phyloP scores from a whole-genome alignment of 1,284 basidiomycete genomes.

The Leccinum subrobustum region DNA sequence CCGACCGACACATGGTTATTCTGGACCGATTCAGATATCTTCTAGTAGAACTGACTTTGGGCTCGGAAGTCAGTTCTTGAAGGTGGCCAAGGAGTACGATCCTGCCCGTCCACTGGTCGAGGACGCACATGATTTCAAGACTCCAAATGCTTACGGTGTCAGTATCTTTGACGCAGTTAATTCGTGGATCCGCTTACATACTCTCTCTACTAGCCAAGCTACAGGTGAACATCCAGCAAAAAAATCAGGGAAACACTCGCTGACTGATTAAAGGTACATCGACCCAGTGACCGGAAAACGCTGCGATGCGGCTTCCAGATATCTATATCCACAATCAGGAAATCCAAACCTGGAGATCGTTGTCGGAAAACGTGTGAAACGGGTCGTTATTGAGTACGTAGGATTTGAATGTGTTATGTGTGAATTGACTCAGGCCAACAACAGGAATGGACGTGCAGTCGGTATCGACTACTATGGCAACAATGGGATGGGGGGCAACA shows the following conservation, averaged over 20 bases:
- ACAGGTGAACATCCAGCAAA: constrained; percentile 5
- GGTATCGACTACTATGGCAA: constrained; percentile 3
- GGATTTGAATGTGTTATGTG: background rate
- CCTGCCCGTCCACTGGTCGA: constrained; percentile 37
- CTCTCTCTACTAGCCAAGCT: constrained; percentile 1
- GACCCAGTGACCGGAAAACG: constrained; percentile 50
- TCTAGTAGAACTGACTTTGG: constrained; percentile 37
- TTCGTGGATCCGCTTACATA: background rate
- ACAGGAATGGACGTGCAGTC: constrained; percentile 6
- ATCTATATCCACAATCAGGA: constrained; percentile 50
- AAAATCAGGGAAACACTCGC: background rate
- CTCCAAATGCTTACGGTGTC: constrained; percentile 46
- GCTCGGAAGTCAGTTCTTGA: constrained; percentile 46
- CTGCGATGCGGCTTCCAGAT: constrained; percentile 57
- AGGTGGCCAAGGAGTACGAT: constrained; percentile 44
- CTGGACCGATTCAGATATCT: constrained; percentile 55
- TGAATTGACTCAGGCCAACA: background rate
- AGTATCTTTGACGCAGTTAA: constrained; percentile 16
- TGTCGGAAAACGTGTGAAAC: constrained; percentile 41
- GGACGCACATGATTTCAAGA: constrained; percentile 45
- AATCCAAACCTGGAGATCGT: constrained; percentile 45
- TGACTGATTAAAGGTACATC: constrained; percentile 42
- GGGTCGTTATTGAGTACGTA: constrained; percentile 49
- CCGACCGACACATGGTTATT: constrained; percentile 46
- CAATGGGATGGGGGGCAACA: constrained; percentile 3